Evolutionary conservation across 306 rosid species (phyloP).

Genomic region (Fragaria nilgerrensis): DNA sequence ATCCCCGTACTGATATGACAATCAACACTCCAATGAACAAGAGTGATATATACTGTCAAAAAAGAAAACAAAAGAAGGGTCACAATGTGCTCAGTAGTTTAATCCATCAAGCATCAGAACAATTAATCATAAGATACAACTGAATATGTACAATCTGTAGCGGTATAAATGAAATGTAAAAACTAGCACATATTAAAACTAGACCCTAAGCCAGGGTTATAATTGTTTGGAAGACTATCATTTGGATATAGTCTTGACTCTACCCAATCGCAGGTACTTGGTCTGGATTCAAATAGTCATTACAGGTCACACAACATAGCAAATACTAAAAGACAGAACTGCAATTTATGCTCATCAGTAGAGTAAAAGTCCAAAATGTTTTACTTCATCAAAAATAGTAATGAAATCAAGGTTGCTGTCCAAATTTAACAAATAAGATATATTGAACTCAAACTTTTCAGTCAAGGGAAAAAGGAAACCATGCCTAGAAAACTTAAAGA

Average conservation of each 20-base stretch:
- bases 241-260: neutral
- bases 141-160: neutral
- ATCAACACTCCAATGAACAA: slow-evolving; percentile 90
- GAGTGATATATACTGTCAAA: slow-evolving; percentile 79
- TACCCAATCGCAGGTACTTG: neutral
- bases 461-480: neutral
- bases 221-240: neutral
- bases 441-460: neutral
- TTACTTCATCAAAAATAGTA: neutral
- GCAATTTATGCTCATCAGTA: neutral
- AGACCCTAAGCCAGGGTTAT: neutral
- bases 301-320: neutral
- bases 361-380: neutral
- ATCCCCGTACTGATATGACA: slow-evolving; percentile 92
- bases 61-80: slow-evolving; percentile 18
- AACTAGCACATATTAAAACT: neutral
- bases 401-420: neutral
- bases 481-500: neutral
- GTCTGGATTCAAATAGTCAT: neutral
- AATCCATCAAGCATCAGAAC: neutral
- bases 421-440: neutral
- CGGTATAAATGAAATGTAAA: neutral
- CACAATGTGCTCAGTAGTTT: neutral
- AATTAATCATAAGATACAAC: slow-evolving; percentile 7
- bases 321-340: neutral